A percentile compares a stretch with the other conserved stretches of the same genome.
Conservation (phyloP, 345 rosid species). For the Acer campestre region DNA sequence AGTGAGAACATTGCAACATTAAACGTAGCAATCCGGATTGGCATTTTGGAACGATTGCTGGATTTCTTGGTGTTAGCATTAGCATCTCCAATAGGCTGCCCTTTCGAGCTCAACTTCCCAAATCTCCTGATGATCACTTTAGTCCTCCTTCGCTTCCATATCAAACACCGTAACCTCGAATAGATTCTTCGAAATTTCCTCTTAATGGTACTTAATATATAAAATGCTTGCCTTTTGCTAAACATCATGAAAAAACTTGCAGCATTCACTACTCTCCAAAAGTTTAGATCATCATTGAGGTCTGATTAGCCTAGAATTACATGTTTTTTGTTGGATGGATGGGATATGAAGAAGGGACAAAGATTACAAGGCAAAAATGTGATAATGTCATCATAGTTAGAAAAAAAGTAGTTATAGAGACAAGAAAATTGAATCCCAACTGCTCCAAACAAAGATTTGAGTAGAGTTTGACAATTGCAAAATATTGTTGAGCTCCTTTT, state of each 20-base stretch:
- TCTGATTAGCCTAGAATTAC: not conserved
- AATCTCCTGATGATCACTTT: slow-evolving; percentile 65
- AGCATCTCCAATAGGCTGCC: slow-evolving; percentile 30
- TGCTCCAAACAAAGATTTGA: slow-evolving; percentile 41
- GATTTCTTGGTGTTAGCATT: slow-evolving; percentile 21
- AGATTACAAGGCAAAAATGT: slow-evolving; percentile 1
- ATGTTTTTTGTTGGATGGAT: too few relatives aligned
- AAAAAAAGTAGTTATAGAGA: slow-evolving; percentile 31
- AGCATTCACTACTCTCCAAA: not conserved
- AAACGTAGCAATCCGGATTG: slow-evolving; percentile 79
- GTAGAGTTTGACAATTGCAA: slow-evolving; percentile 40
- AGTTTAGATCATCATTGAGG: slow-evolving; percentile 1
- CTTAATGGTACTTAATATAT: slow-evolving; percentile 47
- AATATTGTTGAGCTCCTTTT: slow-evolving; percentile 56
- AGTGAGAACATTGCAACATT: slow-evolving; percentile 97
- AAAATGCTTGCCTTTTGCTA: slow-evolving; percentile 26
- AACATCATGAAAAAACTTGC: slow-evolving; percentile 8
- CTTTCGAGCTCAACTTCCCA: slow-evolving; percentile 46
- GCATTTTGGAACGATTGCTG: slow-evolving; percentile 23
- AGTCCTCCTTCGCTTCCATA: slow-evolving; percentile 56
- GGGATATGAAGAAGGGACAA: not conserved
- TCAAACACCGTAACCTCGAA: slow-evolving; percentile 59
- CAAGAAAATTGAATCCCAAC: slow-evolving; percentile 40
- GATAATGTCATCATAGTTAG: slow-evolving; percentile 14
- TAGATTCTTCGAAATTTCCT: slow-evolving; percentile 56